Evolutionary conservation across 768 basidiomycete species (phyloP).

Genomic region (Lactarius vividus): DNA sequence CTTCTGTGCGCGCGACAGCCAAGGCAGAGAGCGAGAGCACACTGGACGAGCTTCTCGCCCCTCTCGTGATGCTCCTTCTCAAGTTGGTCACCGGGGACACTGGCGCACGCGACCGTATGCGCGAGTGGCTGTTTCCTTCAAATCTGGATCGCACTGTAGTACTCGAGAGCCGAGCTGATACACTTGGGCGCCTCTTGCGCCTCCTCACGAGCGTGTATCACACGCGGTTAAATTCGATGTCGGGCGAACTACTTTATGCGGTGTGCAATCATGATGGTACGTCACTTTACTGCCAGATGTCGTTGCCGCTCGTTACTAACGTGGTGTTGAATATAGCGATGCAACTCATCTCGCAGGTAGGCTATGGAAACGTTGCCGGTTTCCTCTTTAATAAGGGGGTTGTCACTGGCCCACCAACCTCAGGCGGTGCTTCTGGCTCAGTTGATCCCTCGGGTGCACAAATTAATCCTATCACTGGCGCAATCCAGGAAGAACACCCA

Average conservation of each 20-base stretch:
- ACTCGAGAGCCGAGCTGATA: slow-evolving; percentile 68
- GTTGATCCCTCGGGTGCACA: slow-evolving; percentile 39
- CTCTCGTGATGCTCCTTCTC: slow-evolving; percentile 72
- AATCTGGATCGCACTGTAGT: slow-evolving; percentile 77
- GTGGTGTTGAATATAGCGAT: slow-evolving; percentile 44
- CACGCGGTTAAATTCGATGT: slow-evolving; percentile 63
- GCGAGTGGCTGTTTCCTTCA: slow-evolving; percentile 69
- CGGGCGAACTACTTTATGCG: slow-evolving; percentile 85
- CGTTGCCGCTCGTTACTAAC: slow-evolving; percentile 18
- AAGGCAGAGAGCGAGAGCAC: slow-evolving; percentile 52
- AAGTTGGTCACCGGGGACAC: slow-evolving; percentile 67
- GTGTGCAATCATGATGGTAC: slow-evolving; percentile 76
- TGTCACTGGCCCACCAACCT: slow-evolving; percentile 52
- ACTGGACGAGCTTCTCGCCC: slow-evolving; percentile 76
- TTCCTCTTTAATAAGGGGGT: slow-evolving; percentile 92
- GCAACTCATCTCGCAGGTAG: slow-evolving; percentile 71
- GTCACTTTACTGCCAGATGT: slow-evolving; percentile 11
- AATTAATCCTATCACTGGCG: slow-evolving; percentile 90
- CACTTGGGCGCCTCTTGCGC: slow-evolving; percentile 77
- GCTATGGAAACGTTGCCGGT: slow-evolving; percentile 95
- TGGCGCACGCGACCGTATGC: slow-evolving; percentile 50
- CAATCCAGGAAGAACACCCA: slow-evolving; percentile 41
- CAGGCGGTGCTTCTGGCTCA: slow-evolving; percentile 34
- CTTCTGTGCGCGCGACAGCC: slow-evolving; percentile 51
- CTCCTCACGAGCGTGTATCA: slow-evolving; percentile 76